Percentiles rank a stretch among this genome's conserved stretches.
These are phyloP conservation scores for Ceratobasidium sp. DNA, from an alignment of 1,284 basidiomycete species.

Conservation along the genomic window DNA sequence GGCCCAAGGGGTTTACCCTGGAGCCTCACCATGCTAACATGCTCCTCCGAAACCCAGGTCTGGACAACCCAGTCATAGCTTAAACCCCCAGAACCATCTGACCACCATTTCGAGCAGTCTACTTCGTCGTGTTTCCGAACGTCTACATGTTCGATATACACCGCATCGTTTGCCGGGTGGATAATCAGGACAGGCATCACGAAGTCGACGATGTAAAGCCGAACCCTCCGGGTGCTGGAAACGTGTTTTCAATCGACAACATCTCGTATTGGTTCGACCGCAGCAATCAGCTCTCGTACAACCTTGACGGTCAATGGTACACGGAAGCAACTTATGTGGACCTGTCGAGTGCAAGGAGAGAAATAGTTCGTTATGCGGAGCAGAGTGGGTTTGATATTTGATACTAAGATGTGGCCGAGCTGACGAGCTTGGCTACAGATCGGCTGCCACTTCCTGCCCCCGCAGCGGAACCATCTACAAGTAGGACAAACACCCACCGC, in stretches of 20 bases:
- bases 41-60: constrained; percentile 7
- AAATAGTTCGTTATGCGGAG: background rate
- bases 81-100: no score
- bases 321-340: background rate
- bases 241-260: constrained; percentile 3
- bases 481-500: background rate
- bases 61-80: background rate
- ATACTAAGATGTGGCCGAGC: background rate
- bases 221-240: constrained; percentile 22
- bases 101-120: background rate
- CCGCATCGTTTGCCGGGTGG: constrained; percentile 25
- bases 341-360: background rate
- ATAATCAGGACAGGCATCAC: background rate
- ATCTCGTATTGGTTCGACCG: constrained; percentile 35
- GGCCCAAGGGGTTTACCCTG: background rate
- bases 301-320: background rate
- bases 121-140: constrained; percentile 26
- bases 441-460: background rate
- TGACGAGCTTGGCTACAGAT: background rate
- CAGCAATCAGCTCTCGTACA: background rate
- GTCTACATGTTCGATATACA: constrained; percentile 32
- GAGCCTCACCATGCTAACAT: background rate
- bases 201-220: background rate
- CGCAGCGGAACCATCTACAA: background rate
- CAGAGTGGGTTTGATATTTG: background rate